phyloP scores from a whole-genome alignment of 1,284 basidiomycete species.

The Filobasidium uniguttulatum region DNA sequence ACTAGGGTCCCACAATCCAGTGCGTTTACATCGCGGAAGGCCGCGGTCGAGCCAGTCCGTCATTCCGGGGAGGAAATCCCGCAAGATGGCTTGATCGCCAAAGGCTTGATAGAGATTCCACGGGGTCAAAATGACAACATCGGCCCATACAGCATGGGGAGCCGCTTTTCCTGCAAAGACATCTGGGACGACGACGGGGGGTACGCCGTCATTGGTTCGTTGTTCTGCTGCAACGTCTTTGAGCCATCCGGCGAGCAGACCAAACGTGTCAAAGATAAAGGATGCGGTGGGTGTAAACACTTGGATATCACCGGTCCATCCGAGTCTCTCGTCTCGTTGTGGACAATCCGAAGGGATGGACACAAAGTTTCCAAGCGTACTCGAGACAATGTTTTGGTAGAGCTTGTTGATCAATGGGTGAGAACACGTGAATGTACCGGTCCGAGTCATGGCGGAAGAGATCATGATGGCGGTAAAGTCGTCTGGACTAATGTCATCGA shows the following conservation, averaged over 20 bases:
- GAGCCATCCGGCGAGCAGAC: conserved; percentile 22
- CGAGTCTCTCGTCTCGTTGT: conserved; percentile 23
- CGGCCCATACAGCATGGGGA: conserved; percentile 18
- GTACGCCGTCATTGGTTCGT: conserved; percentile 16
- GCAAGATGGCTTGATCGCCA: conserved; percentile 17
- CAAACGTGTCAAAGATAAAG: conserved; percentile 22
- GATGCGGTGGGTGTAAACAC: conserved; percentile 21
- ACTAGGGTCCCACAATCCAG: conserved; percentile 9
- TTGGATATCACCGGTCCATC: conserved; percentile 24
- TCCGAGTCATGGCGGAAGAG: conserved; percentile 21
- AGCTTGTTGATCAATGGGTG: conserved; percentile 19
- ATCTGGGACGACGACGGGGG: conserved; percentile 22
- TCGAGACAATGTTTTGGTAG: conserved; percentile 20
- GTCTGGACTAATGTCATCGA: conserved; percentile 9
- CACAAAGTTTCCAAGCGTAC: conserved; percentile 22
- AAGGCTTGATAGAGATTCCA: conserved; percentile 20
- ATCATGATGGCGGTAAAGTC: conserved; percentile 18
- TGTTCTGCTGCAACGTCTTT: conserved; percentile 25
- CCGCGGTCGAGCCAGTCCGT: conserved; percentile 23
- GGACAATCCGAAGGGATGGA: conserved; percentile 26
- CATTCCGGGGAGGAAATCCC: conserved; percentile 19
- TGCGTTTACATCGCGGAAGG: conserved; percentile 12
- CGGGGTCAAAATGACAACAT: conserved; percentile 21
- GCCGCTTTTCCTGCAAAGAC: conserved; percentile 10
- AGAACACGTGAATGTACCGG: conserved; percentile 20